Evolutionary conservation across 2,329 filamentous ascomycete species (phyloP).

Genomic region (Aspergillus udagawae): DNA sequence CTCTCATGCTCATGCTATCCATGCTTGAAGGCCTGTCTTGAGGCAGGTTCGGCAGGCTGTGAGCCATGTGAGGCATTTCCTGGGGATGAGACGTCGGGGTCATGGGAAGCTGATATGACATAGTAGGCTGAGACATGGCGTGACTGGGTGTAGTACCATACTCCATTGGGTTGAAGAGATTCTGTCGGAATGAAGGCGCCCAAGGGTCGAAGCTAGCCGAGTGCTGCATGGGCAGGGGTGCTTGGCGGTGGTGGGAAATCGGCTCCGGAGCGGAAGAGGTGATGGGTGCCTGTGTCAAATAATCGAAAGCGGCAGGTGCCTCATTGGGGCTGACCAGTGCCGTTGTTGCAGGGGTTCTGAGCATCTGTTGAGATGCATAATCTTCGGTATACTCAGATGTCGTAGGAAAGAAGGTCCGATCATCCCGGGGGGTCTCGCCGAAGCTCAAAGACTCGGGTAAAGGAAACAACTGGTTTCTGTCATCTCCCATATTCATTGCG

Average conservation of each 20-base stretch:
- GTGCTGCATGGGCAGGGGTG: conserved; percentile 18
- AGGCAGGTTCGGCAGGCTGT: conserved; percentile 11
- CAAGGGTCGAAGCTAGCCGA: conserved; percentile 25
- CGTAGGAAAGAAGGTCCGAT: conserved; percentile 25
- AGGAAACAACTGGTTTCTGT: conserved; percentile 23
- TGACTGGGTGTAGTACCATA: conserved; percentile 22
- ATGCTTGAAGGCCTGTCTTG: conserved; percentile 16
- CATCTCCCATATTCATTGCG: conserved; percentile 16
- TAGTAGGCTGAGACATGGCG: conserved; percentile 20
- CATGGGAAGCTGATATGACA: conserved; percentile 29
- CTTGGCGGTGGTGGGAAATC: conserved; percentile 17
- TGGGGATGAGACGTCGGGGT: conserved; percentile 19
- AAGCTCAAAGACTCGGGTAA: conserved; percentile 27
- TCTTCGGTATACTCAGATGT: conserved; percentile 26
- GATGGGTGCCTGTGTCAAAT: conserved; percentile 23
- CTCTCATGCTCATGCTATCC: conserved; percentile 16
- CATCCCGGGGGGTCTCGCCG: conserved; percentile 22
- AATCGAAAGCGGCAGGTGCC: conserved; percentile 28
- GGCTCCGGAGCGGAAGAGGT: conserved; percentile 18
- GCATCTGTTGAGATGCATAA: conserved; percentile 25
- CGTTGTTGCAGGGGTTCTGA: conserved; percentile 23
- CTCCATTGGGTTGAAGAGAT: conserved; percentile 30
- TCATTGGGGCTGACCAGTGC: conserved; percentile 29
- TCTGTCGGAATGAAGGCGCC: conserved; percentile 31
- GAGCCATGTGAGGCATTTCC: conserved; percentile 16